These are phyloP conservation scores for Plantago elongata DNA, from an alignment of 257 asterid genomes.

Conservation along the genomic window DNA sequence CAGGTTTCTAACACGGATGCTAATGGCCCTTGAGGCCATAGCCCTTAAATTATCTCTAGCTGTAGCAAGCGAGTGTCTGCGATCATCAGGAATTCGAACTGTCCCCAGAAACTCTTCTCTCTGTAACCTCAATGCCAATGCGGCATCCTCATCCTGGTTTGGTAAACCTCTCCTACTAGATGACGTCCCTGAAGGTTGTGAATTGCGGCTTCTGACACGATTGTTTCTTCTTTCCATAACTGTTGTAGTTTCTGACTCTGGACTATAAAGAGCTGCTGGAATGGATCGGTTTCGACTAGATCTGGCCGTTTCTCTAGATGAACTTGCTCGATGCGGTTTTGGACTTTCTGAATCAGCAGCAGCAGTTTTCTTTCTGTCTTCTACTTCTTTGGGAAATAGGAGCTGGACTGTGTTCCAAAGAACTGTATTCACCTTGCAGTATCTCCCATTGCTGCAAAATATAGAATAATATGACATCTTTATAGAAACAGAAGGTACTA, in stretches of 20 bases:
- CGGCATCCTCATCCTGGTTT: constrained; percentile 81
- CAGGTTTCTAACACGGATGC: constrained; percentile 28
- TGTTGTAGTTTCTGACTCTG: constrained; percentile 34
- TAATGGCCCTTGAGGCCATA: constrained; percentile 74
- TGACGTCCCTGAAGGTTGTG: constrained; percentile 24
- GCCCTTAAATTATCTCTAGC: constrained; percentile 91
- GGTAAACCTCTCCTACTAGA: constrained; percentile 36
- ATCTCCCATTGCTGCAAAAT: constrained; percentile 66
- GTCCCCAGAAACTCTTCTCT: constrained; percentile 80
- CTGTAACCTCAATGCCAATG: constrained; percentile 87
- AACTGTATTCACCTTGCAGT: constrained; percentile 87
- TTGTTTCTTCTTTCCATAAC: constrained; percentile 31
- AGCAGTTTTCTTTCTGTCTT: constrained; percentile 51
- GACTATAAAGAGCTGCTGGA: constrained; percentile 33
- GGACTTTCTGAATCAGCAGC: constrained; percentile 13
- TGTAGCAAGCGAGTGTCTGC: constrained; percentile 31
- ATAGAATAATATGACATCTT: not conserved
- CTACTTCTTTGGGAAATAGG: constrained; percentile 79
- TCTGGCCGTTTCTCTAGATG: constrained; percentile 21
- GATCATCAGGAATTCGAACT: constrained; percentile 32
- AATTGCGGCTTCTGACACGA: constrained; percentile 27
- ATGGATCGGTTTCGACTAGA: constrained; percentile 28
- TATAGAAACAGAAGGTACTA: too few relatives aligned
- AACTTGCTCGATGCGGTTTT: constrained; percentile 23
- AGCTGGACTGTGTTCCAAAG: constrained; percentile 97